Conservation (phyloP, 139 green algal species). For the Ulvella scutata region DNA sequence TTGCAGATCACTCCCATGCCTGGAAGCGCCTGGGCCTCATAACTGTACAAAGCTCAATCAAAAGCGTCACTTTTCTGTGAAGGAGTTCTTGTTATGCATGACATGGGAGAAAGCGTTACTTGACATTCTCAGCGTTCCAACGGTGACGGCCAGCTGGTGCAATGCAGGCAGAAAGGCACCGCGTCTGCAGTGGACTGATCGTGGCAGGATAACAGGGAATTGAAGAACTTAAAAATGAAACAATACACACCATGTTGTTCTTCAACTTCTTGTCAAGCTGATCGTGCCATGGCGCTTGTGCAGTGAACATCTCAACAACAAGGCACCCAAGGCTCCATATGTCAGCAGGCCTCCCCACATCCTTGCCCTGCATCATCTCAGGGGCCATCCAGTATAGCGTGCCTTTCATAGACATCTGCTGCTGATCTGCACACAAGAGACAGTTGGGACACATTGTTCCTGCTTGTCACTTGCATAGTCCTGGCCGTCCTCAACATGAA, state of each 20-base stretch:
- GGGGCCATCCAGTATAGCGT: constrained; percentile 98
- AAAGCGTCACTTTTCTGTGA: too few relatives aligned
- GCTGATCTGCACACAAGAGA: not conserved
- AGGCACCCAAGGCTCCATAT: constrained; percentile 94
- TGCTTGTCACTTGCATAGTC: too few relatives aligned
- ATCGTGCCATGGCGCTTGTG: constrained; percentile 51
- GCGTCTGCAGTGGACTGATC: not conserved
- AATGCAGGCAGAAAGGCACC: not conserved
- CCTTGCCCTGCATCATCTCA: constrained; percentile 84
- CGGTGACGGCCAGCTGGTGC: not conserved
- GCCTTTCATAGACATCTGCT: constrained; percentile 64
- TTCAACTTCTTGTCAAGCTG: not conserved
- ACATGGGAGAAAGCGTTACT: not conserved
- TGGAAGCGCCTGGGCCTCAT: too few relatives aligned
- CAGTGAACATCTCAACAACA: constrained; percentile 93
- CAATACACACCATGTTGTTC: not conserved
- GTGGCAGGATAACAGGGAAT: not conserved
- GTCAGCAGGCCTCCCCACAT: constrained; percentile 49
- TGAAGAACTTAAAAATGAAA: not conserved
- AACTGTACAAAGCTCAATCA: too few relatives aligned
- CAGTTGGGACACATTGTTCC: too few relatives aligned
- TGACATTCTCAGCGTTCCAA: not conserved
- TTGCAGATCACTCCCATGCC: too few relatives aligned
- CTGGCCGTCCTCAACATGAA: too few relatives aligned
- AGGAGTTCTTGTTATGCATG: too few relatives aligned